These are phyloP conservation scores for Pistacia integerrima DNA, from an alignment of 345 rosid genomes.

Conservation along the genomic window DNA sequence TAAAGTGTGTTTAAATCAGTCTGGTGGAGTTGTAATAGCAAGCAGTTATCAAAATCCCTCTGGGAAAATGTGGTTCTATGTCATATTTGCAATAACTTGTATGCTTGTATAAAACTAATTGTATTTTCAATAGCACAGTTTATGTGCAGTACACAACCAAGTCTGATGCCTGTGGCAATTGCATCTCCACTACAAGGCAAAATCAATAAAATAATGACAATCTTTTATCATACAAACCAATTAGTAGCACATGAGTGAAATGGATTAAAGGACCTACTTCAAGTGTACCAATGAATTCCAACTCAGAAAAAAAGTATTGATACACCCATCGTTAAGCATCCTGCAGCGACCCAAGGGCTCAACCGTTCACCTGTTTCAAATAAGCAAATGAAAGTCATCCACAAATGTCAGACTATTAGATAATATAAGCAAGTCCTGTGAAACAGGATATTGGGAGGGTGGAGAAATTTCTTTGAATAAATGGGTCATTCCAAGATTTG, in stretches of 20 bases:
- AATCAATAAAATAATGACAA: background rate
- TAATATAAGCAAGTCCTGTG: background rate
- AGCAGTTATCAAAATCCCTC: background rate
- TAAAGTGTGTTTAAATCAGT: background rate
- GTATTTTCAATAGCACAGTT: background rate
- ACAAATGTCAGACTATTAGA: background rate
- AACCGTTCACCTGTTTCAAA: constrained; percentile 77
- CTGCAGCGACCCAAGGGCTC: constrained; percentile 92
- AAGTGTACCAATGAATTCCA: background rate
- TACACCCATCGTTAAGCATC: constrained; percentile 90
- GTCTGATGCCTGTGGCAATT: background rate
- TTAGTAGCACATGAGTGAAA: background rate
- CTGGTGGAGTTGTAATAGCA: background rate
- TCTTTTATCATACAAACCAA: constrained; percentile 5
- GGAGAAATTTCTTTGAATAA: background rate
- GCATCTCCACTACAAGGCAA: constrained; percentile 11
- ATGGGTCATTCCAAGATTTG: background rate
- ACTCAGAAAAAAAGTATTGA: constrained; percentile 85
- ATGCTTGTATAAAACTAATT: background rate
- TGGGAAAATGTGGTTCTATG: background rate
- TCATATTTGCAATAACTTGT: background rate
- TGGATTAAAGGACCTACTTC: background rate
- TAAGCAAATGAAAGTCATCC: background rate
- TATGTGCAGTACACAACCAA: constrained; percentile 6
- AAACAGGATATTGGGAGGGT: background rate